A percentile compares a stretch with the other conserved stretches of the same genome.
Evolutionary conservation across 2,329 filamentous ascomycete species (phyloP).

Genomic region (Hyphodiscus sp.): DNA sequence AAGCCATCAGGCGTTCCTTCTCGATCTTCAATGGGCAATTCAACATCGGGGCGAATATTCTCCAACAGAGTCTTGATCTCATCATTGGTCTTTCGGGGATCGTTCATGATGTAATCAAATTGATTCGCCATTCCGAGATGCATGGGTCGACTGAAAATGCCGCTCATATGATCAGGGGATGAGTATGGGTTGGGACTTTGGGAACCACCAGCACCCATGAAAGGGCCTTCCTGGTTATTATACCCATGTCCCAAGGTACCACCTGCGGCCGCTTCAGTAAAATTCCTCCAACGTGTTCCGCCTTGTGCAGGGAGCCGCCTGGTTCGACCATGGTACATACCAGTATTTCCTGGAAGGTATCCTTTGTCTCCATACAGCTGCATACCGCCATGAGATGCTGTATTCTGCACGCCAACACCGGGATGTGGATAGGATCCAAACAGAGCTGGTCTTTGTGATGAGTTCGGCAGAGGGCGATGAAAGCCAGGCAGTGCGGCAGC

Average conservation of each 20-base stretch:
- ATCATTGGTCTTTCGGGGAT: slow-evolving; percentile 48
- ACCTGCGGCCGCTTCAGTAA: slow-evolving; percentile 1
- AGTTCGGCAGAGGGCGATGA: background rate
- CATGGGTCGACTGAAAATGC: background rate
- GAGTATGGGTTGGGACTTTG: background rate
- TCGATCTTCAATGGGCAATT: slow-evolving; percentile 53
- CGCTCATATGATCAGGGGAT: slow-evolving; percentile 30
- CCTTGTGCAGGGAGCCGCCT: background rate
- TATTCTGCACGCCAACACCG: background rate
- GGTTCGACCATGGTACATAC: background rate
- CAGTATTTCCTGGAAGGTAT: background rate
- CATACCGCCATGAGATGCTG: background rate
- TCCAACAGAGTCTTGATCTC: slow-evolving; percentile 65
- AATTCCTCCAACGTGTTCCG: background rate
- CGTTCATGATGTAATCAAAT: slow-evolving; percentile 28
- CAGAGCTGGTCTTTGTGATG: background rate
- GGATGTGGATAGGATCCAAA: background rate
- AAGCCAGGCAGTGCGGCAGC: no score
- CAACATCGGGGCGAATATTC: slow-evolving; percentile 68
- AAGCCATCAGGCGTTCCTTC: slow-evolving; percentile 65
- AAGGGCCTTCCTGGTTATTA: background rate
- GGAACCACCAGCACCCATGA: background rate
- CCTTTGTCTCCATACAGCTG: background rate
- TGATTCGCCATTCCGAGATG: slow-evolving; percentile 26
- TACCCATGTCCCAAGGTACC: background rate